phyloP scores from a whole-genome alignment of 345 rosid species.

The Salix koriyanagi region DNA sequence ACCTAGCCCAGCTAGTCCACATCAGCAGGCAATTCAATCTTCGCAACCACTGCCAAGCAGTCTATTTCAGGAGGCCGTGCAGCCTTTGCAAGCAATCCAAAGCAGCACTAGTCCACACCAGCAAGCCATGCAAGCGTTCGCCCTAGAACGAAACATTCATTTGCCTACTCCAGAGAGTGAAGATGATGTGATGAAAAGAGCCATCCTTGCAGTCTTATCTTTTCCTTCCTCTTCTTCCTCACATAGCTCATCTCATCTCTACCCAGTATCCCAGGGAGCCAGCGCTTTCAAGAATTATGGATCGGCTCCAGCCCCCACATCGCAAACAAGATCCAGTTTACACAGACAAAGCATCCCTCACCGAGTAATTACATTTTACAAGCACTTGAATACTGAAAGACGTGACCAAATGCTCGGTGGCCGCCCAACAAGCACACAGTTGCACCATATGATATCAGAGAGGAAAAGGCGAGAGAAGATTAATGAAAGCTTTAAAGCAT shows the following conservation, averaged over 20 bases:
- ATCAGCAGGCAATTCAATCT: slow-evolving; percentile 4
- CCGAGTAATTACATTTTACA: slow-evolving; percentile 46
- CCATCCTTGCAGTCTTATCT: neutral
- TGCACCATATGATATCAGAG: slow-evolving; percentile 90
- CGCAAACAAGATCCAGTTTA: slow-evolving; percentile 4
- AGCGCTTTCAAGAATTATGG: slow-evolving; percentile 53
- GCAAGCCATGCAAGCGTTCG: slow-evolving; percentile 34
- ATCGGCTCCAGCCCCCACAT: neutral
- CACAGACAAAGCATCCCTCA: slow-evolving; percentile 45
- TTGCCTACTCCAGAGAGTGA: slow-evolving; percentile 43
- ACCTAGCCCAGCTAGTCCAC: neutral
- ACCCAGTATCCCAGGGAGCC: slow-evolving; percentile 2
- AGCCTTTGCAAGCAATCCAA: neutral
- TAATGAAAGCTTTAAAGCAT: slow-evolving; percentile 68
- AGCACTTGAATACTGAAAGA: slow-evolving; percentile 30
- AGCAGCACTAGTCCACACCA: slow-evolving; percentile 24
- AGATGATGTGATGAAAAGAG: slow-evolving; percentile 25
- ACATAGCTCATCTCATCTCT: slow-evolving; percentile 13
- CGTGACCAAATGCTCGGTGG: slow-evolving; percentile 33
- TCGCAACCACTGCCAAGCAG: neutral
- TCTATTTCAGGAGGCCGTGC: neutral
- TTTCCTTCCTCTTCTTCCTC: slow-evolving; percentile 25
- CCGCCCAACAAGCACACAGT: slow-evolving; percentile 48
- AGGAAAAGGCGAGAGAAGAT: slow-evolving; percentile 84
- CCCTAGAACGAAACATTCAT: slow-evolving; percentile 19